Evolutionary conservation across 805 yeast genomes (phyloP).

Genomic region (Cyberlindnera americana): DNA sequence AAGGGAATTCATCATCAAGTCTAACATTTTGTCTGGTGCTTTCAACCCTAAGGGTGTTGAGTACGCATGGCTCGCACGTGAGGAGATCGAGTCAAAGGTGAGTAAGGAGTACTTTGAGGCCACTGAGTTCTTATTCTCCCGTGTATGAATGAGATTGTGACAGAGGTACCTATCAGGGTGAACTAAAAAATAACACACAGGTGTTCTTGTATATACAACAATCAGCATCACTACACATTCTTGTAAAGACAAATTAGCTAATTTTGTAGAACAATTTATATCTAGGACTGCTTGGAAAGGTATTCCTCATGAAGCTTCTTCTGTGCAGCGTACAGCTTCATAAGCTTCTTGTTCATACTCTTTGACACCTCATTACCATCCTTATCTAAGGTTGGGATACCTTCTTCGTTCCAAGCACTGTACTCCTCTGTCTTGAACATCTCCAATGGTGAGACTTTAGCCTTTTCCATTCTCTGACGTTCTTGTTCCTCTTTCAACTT

Average conservation of each 20-base stretch:
- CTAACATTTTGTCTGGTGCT: slow-evolving; percentile 83
- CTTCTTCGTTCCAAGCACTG: slow-evolving; percentile 78
- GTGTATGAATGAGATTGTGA: slow-evolving; percentile 17
- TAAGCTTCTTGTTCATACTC: slow-evolving; percentile 78
- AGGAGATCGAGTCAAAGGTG: slow-evolving; percentile 61
- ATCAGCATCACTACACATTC: background rate
- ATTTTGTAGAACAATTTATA: too few species aligned
- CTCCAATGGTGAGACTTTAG: slow-evolving; percentile 64
- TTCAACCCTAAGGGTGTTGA: slow-evolving; percentile 49
- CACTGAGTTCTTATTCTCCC: slow-evolving; percentile 40
- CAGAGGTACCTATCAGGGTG: background rate
- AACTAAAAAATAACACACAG: background rate
- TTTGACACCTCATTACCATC: slow-evolving; percentile 84
- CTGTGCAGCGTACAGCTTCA: slow-evolving; percentile 75
- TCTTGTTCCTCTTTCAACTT: slow-evolving; percentile 60
- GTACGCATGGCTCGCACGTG: slow-evolving; percentile 81
- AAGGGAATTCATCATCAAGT: slow-evolving; percentile 74
- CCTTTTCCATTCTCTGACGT: slow-evolving; percentile 58
- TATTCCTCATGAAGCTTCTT: slow-evolving; percentile 77
- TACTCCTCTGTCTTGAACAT: slow-evolving; percentile 66
- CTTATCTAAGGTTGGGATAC: slow-evolving; percentile 72
- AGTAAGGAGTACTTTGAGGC: slow-evolving; percentile 51
- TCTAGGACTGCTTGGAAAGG: slow-evolving; percentile 12
- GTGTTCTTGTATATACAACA: slow-evolving; percentile 4
- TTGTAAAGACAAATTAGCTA: too few species aligned